Percentiles rank a stretch among this genome's conserved stretches.
Evolutionary conservation across 176 grass and related monocot species (phyloP).

Genomic region (Bromus sterilis): DNA sequence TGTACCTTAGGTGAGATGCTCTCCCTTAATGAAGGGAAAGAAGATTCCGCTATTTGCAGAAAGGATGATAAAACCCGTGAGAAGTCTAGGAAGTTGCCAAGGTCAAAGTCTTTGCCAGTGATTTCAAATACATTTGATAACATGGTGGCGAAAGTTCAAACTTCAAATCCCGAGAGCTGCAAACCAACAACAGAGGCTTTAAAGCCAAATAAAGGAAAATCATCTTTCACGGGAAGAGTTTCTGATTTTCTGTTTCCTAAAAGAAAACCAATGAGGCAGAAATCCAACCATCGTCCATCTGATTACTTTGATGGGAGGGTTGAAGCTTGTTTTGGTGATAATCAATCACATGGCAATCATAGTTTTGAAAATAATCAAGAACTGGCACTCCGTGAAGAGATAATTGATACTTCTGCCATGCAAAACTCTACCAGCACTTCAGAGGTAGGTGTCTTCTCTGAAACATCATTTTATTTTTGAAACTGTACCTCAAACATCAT

Average conservation of each 20-base stretch:
- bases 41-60: slow-evolving; percentile 17
- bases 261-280: slow-evolving; percentile 40
- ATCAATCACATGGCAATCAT: background rate
- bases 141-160: slow-evolving; percentile 19
- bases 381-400: background rate
- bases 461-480: no score
- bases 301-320: slow-evolving; percentile 7
- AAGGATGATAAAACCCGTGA: slow-evolving; percentile 20
- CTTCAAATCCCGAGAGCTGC: slow-evolving; percentile 32
- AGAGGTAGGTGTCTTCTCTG: slow-evolving; percentile 26
- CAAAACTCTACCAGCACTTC: slow-evolving; percentile 10
- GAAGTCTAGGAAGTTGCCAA: slow-evolving; percentile 39
- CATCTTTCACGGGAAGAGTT: slow-evolving; percentile 67
- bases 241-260: slow-evolving; percentile 68
- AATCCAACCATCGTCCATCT: slow-evolving; percentile 2
- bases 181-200: slow-evolving; percentile 18
- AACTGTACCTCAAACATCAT: background rate
- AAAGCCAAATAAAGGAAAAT: slow-evolving; percentile 41
- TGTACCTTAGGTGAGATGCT: slow-evolving; percentile 91
- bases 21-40: slow-evolving; percentile 44
- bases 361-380: slow-evolving; percentile 4
- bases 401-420: background rate
- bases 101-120: slow-evolving; percentile 38
- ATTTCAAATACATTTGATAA: slow-evolving; percentile 42
- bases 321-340: slow-evolving; percentile 3